Evolutionary conservation across 352 stramenopile species (phyloP), one percentile per base, ranked within the genome.

Genomic region (Thalassiosira allenii): DNA sequence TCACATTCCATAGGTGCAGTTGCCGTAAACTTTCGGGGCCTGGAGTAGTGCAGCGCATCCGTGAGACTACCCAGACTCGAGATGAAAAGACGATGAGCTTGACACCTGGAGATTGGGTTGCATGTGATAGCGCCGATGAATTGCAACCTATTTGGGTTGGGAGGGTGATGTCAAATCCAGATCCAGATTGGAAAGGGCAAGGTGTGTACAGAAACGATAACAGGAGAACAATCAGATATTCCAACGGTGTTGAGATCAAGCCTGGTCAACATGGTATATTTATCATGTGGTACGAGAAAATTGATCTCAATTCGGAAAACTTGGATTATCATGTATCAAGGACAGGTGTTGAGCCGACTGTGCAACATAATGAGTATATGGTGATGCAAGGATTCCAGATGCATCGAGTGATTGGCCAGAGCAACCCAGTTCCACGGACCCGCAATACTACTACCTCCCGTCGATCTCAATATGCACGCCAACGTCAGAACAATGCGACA

Each of bases 351-450:
- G 5, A 33, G 17, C 53, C 53, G 17, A 41, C 33, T 9, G 53
- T 63, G 9, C 12, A 33, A 17, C 27, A 17, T 25, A 40, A 41
- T 9, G 22, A 20, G 25, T 30, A 56, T 9, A n/a, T 68, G 23
- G 20, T 68, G 20, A 8, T 68, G 6, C n/a, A n/a, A 6, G 59
- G 37, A 3, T 68, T 68, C 20, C 6, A 68, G 25, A 68, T 59
- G 59, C 30, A 61, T 32, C 59, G 56, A 34, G 30, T 59, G 11
- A 61, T 68, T 56, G 59, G 59, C 25, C n/a, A 9, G 12, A 68
- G 37, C 8, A 68, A 53, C 20, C 59, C 27, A 43, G 59, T 59
- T 56, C 59, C 59, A n/a, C n/a, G n/a, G n/a, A n/a, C n/a, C n/a
- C n/a, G n/a, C n/a, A n/a, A n/a, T n/a, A n/a, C n/a, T n/a, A n/a